Base-by-base conservation (phyloP, 768 basidiomycete genomes). In the Pisolithus albus region DNA sequence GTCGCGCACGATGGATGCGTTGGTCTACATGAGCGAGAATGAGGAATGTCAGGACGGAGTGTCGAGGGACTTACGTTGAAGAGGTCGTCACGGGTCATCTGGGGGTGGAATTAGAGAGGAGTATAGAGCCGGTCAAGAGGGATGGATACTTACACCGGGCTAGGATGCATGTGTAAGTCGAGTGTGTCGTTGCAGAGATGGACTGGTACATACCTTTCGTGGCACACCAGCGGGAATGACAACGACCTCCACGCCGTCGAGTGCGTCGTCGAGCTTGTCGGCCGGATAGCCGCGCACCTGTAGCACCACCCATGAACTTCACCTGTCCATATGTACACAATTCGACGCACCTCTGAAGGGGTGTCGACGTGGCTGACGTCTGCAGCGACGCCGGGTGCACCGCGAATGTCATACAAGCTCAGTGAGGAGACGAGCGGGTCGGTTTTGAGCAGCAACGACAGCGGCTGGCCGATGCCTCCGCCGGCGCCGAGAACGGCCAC, bases 201-300 rank as follows among this genome's bases (percentile, higher is more conserved):
- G 21, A 23, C 47, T 18, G 42, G 42, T 30, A 61, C 71, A 62
- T 65, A 93, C 92, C 83, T 99, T 99, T 69, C 96, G 80, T 58
- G 96, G 96, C 56, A 99, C 95, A 81, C 96, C 96, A 72, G 96
- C 96, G 53, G 96, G 96, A 67, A 98, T 96, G 57, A 98, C 88
- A 59, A 98, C 85, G 56, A 98, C 88, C 71, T 97, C 78, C 53
- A 81, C 87, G 56, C 86, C 94, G 54, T 90, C 83, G 54, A 99
- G 81, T 18, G 96, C 93, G 61, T 82, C 78, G 69, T 92, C 89
- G 61, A 97, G 81, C 67, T 92, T 82, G 72, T 92, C 88, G 46
- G 88, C 85, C 57, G 87, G 76, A 61, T 83, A 92, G 47, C 90
- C 90, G 16, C 70, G 74, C 50, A 92, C 90, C 87, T 90, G 51